These are phyloP conservation scores for Agapanthus africanus DNA, from an alignment of 106 monocot genomes.

Conservation along the genomic window DNA sequence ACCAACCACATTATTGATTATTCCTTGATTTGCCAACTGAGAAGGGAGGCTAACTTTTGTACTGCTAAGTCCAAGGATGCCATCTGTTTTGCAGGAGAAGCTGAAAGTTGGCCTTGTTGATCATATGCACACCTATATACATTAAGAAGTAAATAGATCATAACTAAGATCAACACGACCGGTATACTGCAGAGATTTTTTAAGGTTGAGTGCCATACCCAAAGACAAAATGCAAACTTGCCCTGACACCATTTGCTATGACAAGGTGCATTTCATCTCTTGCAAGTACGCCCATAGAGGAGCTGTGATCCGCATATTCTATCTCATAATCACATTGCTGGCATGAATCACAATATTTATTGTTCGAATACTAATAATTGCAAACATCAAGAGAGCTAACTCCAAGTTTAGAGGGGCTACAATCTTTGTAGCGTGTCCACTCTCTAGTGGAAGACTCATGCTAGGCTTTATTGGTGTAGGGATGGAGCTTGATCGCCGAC, in stretches of 20 bases:
- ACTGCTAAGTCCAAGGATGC: conserved; percentile 71
- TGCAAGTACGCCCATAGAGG: conserved; percentile 80
- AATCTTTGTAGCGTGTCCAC: no score
- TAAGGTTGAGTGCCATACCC: conserved; percentile 48
- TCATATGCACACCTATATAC: conserved; percentile 76
- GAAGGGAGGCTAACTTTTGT: conserved; percentile 65
- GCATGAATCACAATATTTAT: conserved; percentile 37
- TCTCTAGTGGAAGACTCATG: no score
- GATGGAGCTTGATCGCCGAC: no score
- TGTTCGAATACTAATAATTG: no score
- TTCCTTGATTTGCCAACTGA: conserved; percentile 60
- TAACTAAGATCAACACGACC: not conserved
- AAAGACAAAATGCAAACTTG: conserved; percentile 55
- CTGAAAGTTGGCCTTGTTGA: conserved; percentile 74
- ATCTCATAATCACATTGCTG: conserved; percentile 90
- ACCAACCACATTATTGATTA: conserved; percentile 69
- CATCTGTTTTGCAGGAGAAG: conserved; percentile 81
- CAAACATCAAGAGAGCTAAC: no score
- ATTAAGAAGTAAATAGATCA: no score
- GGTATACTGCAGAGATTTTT: not conserved
- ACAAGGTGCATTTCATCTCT: conserved; percentile 65
- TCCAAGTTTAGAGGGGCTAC: conserved; percentile 49
- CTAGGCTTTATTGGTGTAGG: no score
- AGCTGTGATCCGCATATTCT: conserved; percentile 77
- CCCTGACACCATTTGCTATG: conserved; percentile 24